Base-by-base conservation (phyloP, 2,329 filamentous ascomycete species). In the Orbilia blumenaviensis region DNA sequence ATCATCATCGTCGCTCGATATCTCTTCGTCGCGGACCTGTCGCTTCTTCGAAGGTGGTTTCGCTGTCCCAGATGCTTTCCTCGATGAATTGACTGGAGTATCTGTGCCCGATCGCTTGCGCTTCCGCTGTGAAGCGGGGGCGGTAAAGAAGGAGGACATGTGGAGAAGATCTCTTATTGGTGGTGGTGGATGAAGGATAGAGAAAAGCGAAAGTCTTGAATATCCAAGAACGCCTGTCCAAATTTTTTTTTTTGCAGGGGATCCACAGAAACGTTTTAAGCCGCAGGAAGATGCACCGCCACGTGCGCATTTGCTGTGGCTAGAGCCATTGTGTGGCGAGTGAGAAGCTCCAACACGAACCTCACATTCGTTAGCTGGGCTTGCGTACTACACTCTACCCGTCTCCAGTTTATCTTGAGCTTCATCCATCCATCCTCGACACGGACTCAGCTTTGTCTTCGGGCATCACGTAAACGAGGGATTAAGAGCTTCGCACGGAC, bases 111-210 rank as follows among this genome's bases (percentile, higher is more conserved):
- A 81, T 77, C 94, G 88, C 86, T 98, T 98, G 80, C 95, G 88
- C 87, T 98, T 98, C 85, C 92, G 92, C 81, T 94, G 91, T 60
- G 91, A 91, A 42, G 91, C 91, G 4, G 95, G 93, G 41, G 91
- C 86, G 61, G 94, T 97, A 84, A 99, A 99, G 84, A 98, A 99
- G 41, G 94, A 97, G 81, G 94, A 96, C 94, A 96, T 96, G 52
- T 32, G 41, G 61, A 38, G 54, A 21, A 12, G 42, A 36, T 41
- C 5, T 27, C 25, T 16, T 46, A 23, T 23, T 46, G 42, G 42
- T 16, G 27, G 32, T 48, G 42, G 32, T 29, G 25, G 38, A 27
- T 36, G 34, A 64, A 42, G 44, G 12, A 66, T 34, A 29, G 50
- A 56, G 5, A 10, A 46, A 10, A 10, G 23, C 4, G 18, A 25